Base-by-base conservation (phyloP, 2,329 filamentous ascomycete genomes). In the Trichophyton mentagrophytes region DNA sequence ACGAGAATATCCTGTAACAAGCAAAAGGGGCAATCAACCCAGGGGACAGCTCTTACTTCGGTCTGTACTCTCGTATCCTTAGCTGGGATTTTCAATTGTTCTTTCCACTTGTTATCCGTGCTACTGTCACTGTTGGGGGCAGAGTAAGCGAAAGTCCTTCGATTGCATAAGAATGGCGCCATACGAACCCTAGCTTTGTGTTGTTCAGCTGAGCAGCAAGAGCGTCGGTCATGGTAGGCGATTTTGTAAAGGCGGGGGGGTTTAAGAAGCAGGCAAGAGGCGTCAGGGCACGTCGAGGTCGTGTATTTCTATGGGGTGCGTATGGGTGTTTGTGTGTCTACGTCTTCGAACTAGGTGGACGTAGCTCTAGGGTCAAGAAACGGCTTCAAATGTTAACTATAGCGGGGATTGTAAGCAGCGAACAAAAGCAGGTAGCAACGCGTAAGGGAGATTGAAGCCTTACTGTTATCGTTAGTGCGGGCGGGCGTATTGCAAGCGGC, bases 31-130 rank as follows among this genome's bases (percentile, higher is more conserved):
- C 7, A 25, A 6, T 20, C 27, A 2, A 17, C 5, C 33, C 8
- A 38, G n/a, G 49, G 11, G 8, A 33, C 17, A 25, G 7, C n/a
- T 69, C 71, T 53, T 67, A 78, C 76, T 72, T 79, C 78, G 61
- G 78, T 80, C 67, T 80, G 78, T 63, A 75, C 73, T 65, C 78
- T 73, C 60, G 70, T 71, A 68, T 80, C 78, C 69, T 79, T 80
- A 17, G 71, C 69, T 11, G 77, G 76, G 47, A 74, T 66, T 62
- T 78, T 78, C 64, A 79, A 67, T 55, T 74, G 70, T 57, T 76
- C 73, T 65, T 76, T 78, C 72, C 76, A 77, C 66, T 71, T 65
- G 56, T 69, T 66, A 20, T 77, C 74, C 67, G 70, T 62, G 62
- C 66, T 70, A 64, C 71, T 70, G 63, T 76, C 74, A 65, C 74